Evolutionary conservation across 75 land plant species (phyloP).

Genomic region (Picea glauca): DNA sequence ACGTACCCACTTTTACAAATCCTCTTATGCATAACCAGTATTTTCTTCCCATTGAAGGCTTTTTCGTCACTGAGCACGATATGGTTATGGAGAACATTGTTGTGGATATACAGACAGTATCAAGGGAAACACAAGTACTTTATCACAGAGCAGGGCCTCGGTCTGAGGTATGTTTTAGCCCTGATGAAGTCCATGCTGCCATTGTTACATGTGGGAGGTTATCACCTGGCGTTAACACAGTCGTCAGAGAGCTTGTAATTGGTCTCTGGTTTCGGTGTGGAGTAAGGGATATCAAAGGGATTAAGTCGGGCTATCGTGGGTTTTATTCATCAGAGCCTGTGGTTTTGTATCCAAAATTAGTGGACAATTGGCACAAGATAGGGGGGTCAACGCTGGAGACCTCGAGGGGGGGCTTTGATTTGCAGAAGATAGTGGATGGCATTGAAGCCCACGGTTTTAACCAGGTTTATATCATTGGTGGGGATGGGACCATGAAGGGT

Average conservation of each 20-base stretch:
- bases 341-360: conserved; percentile 46
- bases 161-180: conserved; percentile 35
- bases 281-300: conserved; percentile 58
- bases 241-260: conserved; percentile 81
- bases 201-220: conserved; percentile 94
- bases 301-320: conserved; percentile 72
- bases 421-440: conserved; percentile 63
- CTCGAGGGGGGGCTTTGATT: conserved; percentile 75
- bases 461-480: conserved; percentile 78
- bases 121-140: conserved; percentile 18
- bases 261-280: conserved; percentile 81
- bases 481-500: conserved; percentile 85
- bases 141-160: conserved; percentile 83
- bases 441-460: conserved; percentile 47
- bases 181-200: conserved; percentile 49
- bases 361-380: conserved; percentile 57
- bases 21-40: conserved; percentile 49
- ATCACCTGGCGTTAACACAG: conserved; percentile 91
- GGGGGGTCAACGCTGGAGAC: conserved; percentile 69
- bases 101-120: conserved; percentile 30
- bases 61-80: conserved; percentile 50
- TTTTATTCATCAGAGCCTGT: conserved; percentile 61
- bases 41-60: conserved; percentile 46
- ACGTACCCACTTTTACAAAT: conserved; percentile 39
- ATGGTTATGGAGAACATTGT: conserved; percentile 50